Evolutionary conservation across 2,329 filamentous ascomycete genomes (phyloP), one percentile per base, ranked within the genome.

Genomic region (Diaporthe ampelina): DNA sequence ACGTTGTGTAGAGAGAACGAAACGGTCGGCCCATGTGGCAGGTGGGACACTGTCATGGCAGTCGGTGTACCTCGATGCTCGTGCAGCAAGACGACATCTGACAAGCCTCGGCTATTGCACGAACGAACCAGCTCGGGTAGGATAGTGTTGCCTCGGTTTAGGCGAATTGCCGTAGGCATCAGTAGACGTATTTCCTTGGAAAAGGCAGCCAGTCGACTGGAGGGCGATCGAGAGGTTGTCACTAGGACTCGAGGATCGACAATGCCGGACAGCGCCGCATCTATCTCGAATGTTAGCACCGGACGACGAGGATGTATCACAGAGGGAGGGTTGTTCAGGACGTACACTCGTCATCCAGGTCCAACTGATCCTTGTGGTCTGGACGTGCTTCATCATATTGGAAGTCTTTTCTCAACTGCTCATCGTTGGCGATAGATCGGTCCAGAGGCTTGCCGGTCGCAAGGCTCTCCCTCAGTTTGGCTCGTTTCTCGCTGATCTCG

Each of bases 21-120:
- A 40, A 93, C 91, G 91, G 77, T 98, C 0, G 95, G 95, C 0
- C 95, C 95, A 80, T 97, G 95, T 1, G 95, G 95, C 63, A 97
- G 91, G 81, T 98, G 95, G 1, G 93, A 95, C 50, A 98, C 86
- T 1, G 94, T 97, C 78, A 99, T 86, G 1, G 95, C 95, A 0
- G 95, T 98, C 0, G 97, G 97, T 1, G 94, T 96, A 79, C 96
- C 95, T 81, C 97, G 91, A 83, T 98, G 95, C 81, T 98, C 97
- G 82, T 98, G 95, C 1, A 98, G 89, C 2, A 98, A 88, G 26
- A 98, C 87, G 77, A 99, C 89, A 80, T 99, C 97, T 59, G 92
- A 94, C 29, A 98, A 87, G 2, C 94, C 94, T 19, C 93, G 92
- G 57, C 93, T 90, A 80, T 95, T 93, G 26, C 95, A 95, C 73